Base-by-base conservation (phyloP, 441 rosid genomes). In the Rhodomyrtus psidioides region DNA sequence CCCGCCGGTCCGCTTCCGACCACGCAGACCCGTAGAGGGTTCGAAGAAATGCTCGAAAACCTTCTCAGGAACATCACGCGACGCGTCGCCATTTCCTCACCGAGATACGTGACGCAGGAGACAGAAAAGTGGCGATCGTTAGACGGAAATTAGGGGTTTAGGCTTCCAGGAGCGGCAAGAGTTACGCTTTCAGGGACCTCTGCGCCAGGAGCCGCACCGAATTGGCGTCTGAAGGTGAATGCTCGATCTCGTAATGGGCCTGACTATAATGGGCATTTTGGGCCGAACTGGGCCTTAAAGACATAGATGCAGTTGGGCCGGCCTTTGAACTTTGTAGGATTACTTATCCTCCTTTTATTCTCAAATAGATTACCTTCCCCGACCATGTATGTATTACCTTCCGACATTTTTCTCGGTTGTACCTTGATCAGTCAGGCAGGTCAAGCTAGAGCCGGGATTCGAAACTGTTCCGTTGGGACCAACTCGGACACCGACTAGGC, bases 1-100 rank as follows among this genome's bases (percentile, higher is more conserved):
- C 99, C 99, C 84, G 98, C 98, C 59, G 99, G 99, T 79, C 98
- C 99, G 83, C 97, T 93, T 56, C 99, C 99, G 79, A 96, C 98
- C n/a, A 97, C 87, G 85, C 99, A 97, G 82, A 94, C 96, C 30
- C 95, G 95, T 1, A 95, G 87, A 83, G 94, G 96, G 86, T 86
- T 85, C 39, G 93, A 85, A 59, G 94, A 87, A 16, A 86, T 86
- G 44, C 87, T 87, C 42, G 96, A 90, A 51, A 94, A 89, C 89
- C 90, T 89, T 89, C 96, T 87, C 27, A 70, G 57, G 16, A 95
- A 85, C 90, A 89, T 84, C 83, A 86, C 85, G 85, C 79, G 90
- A 86, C 62, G 59, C 9, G 85, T 86, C 82, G 42, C 86, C 93
- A 89, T 91, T 84, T 19, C 42, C 56, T 54, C 39, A 1, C 24